These are phyloP conservation scores for Skeletonema potamos DNA, from an alignment of 108 stramenopile species.

Conservation along the genomic window DNA sequence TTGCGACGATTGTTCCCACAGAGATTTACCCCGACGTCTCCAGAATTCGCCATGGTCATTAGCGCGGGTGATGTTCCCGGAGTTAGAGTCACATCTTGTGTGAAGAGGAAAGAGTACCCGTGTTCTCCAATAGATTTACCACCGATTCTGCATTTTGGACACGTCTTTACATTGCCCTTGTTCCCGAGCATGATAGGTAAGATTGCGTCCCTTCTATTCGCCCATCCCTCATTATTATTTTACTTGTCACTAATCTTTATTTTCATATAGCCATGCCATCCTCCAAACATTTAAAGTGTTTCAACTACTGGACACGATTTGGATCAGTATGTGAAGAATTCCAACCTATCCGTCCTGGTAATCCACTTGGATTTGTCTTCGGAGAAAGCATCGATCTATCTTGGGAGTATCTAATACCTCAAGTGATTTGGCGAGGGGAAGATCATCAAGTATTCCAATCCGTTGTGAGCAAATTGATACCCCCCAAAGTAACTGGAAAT, in stretches of 20 bases:
- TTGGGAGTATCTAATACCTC: conserved; percentile 6
- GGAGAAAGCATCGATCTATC: not conserved
- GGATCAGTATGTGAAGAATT: conserved; percentile 7
- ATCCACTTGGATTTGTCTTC: conserved; percentile 15
- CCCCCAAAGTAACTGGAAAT: not conserved
- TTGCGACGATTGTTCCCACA: not conserved
- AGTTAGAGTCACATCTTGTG: not conserved
- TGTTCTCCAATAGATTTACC: conserved; percentile 2
- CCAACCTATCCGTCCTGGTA: not conserved
- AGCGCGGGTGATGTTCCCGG: not conserved
- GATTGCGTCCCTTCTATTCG: not conserved
- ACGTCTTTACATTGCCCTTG: conserved; percentile 18
- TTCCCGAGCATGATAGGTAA: conserved; percentile 12
- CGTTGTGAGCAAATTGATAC: not conserved
- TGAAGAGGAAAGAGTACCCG: not conserved
- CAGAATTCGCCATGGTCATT: conserved; percentile 4
- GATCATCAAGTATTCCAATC: not conserved
- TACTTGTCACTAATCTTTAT: too few species aligned
- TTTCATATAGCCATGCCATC: not conserved
- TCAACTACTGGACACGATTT: not conserved
- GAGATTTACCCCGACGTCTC: conserved; percentile 1
- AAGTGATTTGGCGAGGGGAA: conserved; percentile 4
- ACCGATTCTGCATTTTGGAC: conserved; percentile 30
- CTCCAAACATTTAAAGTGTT: conserved; percentile 7
- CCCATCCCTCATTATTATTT: not conserved